Conservation (phyloP, 805 yeast species). For the Peterozyma xylosa region DNA sequence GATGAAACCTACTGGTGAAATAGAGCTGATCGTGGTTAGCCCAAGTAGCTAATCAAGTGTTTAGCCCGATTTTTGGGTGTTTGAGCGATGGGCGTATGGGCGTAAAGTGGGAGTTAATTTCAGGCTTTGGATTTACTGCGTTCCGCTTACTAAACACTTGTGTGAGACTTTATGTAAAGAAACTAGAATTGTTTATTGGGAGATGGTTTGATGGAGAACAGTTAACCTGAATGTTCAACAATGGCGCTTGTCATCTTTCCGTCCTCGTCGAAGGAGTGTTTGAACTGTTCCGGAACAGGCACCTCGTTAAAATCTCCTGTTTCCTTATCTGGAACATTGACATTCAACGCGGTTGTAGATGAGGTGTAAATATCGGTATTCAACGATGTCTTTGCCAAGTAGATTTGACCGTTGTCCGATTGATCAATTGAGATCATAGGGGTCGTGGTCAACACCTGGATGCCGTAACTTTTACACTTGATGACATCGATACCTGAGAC, state of each 20-base stretch:
- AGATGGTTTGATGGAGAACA: neutral
- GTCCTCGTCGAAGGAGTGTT: slow-evolving; percentile 49
- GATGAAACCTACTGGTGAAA: no score
- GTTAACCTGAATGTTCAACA: slow-evolving; percentile 75
- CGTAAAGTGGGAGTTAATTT: no score
- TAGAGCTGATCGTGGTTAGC: no score
- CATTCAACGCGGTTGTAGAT: slow-evolving; percentile 76
- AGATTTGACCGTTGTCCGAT: slow-evolving; percentile 78
- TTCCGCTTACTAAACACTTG: no score
- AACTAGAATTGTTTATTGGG: no score
- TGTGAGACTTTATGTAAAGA: no score
- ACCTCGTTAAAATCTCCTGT: slow-evolving; percentile 70
- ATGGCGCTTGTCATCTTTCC: slow-evolving; percentile 64
- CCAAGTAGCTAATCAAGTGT: no score
- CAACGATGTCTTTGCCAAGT: slow-evolving; percentile 65
- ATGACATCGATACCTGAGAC: slow-evolving; percentile 86
- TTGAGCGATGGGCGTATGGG: no score
- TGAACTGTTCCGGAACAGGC: slow-evolving; percentile 88
- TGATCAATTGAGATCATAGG: slow-evolving; percentile 87
- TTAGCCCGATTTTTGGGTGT: no score
- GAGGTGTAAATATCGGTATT: slow-evolving; percentile 77
- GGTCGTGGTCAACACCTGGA: slow-evolving; percentile 76
- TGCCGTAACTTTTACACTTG: slow-evolving; percentile 71
- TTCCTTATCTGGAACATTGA: slow-evolving; percentile 68
- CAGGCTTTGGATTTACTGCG: no score